phyloP scores from a whole-genome alignment of 768 basidiomycete genomes.

The Panus rudis region DNA sequence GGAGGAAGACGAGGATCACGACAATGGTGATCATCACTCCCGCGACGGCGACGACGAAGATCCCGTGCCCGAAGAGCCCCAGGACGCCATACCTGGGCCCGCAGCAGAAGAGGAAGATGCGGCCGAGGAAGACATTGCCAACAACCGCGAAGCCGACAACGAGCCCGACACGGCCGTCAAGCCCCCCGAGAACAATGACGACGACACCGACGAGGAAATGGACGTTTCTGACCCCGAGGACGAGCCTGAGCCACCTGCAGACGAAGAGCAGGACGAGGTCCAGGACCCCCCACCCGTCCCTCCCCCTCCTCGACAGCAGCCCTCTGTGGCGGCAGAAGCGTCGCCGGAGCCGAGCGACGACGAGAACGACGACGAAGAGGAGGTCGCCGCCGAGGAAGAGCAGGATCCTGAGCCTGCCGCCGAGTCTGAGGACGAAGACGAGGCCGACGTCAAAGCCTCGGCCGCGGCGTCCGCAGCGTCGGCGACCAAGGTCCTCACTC shows the following conservation, averaged over 20 bases:
- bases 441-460: slow-evolving; percentile 2
- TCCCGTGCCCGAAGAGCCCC: slow-evolving; percentile 10
- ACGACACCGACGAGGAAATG: slow-evolving; percentile 13
- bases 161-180: no score
- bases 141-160: no score
- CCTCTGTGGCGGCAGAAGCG: background rate
- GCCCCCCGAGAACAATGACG: no score
- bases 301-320: background rate
- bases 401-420: slow-evolving; percentile 18
- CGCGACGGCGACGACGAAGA: slow-evolving; percentile 23
- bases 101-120: no score
- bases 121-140: no score
- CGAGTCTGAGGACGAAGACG: slow-evolving; percentile 17
- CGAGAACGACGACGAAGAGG: slow-evolving; percentile 27
- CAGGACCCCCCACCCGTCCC: slow-evolving; percentile 4
- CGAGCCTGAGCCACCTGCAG: slow-evolving; percentile 6
- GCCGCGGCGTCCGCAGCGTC: no score
- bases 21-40: slow-evolving; percentile 21
- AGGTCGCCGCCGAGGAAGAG: slow-evolving; percentile 20
- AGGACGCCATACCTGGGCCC: background rate
- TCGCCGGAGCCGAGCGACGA: slow-evolving; percentile 27
- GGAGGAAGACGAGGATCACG: slow-evolving; percentile 47
- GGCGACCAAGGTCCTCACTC: no score
- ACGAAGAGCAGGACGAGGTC: slow-evolving; percentile 19
- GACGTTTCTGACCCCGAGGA: slow-evolving; percentile 7